phyloP scores from a whole-genome alignment of 78 protist species.

The Tieghemostelium lacteum region DNA sequence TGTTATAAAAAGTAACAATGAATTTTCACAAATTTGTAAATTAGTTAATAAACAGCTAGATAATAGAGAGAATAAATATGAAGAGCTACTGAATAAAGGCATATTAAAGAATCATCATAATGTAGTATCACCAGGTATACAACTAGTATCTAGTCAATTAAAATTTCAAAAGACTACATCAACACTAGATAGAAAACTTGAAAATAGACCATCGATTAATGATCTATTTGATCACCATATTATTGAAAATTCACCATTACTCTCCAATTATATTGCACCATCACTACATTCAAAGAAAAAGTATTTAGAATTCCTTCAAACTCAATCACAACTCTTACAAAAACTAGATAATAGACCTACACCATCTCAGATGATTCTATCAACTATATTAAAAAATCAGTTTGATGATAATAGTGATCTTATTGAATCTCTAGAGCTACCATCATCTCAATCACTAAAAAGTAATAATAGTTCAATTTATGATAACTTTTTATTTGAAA shows the following conservation, averaged over 20 bases:
- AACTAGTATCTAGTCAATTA: slow-evolving; percentile 16
- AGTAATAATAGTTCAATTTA: too few species aligned
- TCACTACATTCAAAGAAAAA: slow-evolving; percentile 35
- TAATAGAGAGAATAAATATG: neutral
- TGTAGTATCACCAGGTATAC: slow-evolving; percentile 21
- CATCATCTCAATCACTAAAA: neutral
- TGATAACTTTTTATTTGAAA: neutral
- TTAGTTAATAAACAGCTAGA: slow-evolving; percentile 3
- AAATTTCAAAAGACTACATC: slow-evolving; percentile 18
- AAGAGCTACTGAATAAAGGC: slow-evolving; percentile 23
- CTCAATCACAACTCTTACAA: neutral
- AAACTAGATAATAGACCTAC: slow-evolving; percentile 31
- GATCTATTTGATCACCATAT: slow-evolving; percentile 14
- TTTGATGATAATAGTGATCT: neutral
- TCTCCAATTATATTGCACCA: slow-evolving; percentile 45
- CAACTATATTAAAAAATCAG: neutral
- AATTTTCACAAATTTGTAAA: slow-evolving; percentile 18
- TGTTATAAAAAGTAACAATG: too few species aligned
- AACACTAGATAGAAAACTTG: neutral
- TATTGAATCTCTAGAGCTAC: neutral
- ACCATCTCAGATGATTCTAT: neutral
- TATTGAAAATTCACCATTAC: neutral
- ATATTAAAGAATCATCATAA: slow-evolving; percentile 20
- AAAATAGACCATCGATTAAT: slow-evolving; percentile 22
- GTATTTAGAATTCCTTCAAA: slow-evolving; percentile 12